These are phyloP conservation scores for Trichoderma asperellum DNA, from an alignment of 2,329 filamentous ascomycete genomes.

Conservation along the genomic window DNA sequence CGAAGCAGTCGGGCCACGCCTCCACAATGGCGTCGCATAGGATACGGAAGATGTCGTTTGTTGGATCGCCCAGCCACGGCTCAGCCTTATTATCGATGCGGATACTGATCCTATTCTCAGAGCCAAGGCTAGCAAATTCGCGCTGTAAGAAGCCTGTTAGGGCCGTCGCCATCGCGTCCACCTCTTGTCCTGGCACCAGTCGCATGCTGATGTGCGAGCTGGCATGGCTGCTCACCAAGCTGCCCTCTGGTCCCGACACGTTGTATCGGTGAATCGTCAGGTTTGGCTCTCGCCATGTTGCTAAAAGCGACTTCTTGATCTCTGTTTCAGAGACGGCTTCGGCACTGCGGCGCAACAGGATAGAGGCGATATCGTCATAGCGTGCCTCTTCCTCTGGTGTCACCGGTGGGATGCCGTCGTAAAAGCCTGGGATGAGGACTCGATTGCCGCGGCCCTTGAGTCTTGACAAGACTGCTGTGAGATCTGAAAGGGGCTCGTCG, in stretches of 20 bases:
- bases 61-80: slow-evolving; percentile 91
- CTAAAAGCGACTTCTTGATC: slow-evolving; percentile 86
- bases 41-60: slow-evolving; percentile 87
- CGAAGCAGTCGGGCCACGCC: slow-evolving; percentile 71
- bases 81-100: slow-evolving; percentile 92
- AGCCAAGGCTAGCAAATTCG: slow-evolving; percentile 75
- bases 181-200: slow-evolving; percentile 90
- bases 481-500: slow-evolving; percentile 88
- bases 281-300: slow-evolving; percentile 92
- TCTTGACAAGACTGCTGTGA: slow-evolving; percentile 80
- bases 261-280: slow-evolving; percentile 93
- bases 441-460: slow-evolving; percentile 80
- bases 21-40: slow-evolving; percentile 83
- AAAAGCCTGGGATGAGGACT: slow-evolving; percentile 85
- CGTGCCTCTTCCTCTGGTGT: slow-evolving; percentile 75
- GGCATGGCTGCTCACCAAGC: slow-evolving; percentile 87
- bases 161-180: slow-evolving; percentile 71
- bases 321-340: slow-evolving; percentile 61
- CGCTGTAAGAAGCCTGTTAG: slow-evolving; percentile 69
- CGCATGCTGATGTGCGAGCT: slow-evolving; percentile 88
- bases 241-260: slow-evolving; percentile 88
- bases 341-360: slow-evolving; percentile 73
- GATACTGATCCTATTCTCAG: slow-evolving; percentile 78
- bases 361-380: slow-evolving; percentile 81
- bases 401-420: slow-evolving; percentile 78